Base-by-base conservation (phyloP, 1,284 basidiomycete species). In the Cutaneotrichosporon cutaneum region DNA sequence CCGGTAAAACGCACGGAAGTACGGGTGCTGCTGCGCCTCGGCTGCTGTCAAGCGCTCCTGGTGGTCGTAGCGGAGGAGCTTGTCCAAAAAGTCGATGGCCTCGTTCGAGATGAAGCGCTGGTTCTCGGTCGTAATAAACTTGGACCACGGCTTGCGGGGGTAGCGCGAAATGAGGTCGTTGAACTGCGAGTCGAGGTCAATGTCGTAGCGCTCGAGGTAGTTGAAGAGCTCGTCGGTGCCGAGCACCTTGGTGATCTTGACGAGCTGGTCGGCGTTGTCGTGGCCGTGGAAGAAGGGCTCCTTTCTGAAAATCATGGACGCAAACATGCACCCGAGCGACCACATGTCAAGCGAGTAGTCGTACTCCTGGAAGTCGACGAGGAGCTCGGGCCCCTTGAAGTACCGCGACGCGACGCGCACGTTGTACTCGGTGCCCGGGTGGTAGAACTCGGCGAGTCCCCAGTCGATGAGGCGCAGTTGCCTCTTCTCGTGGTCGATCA, bases 211-310 rank as follows among this genome's bases (percentile, higher is more conserved):
- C 79, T 94, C 90, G 66, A 94, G 85, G 77, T 80, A 80, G 55
- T 87, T 84, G 77, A 92, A 96, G 22, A 99, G 82, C 72, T 94
- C 94, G 70, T 98, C 95, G 6, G 95, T 98, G 22, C 95, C 95
- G 57, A 99, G 85, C 54, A 99, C 94, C 81, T 97, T 97, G 62
- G 93, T 89, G 68, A 99, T 99, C 83, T 97, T 98, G 73, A 98
- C 95, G 54, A 99, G 83, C 77, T 99, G 95, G 81, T 99, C 96
- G 76, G 95, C 96, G 80, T 99, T 99, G 81, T 98, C 94, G 77
- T 97, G 94, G 14, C 95, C 95, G 75, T 99, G 95, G 86, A 99
- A 99, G 83, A 99, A 96, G n/a, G 95, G 95, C 76, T 99, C 95
- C 81, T 98, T 98, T 70, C 95, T 87, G 86, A 99, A 98, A 76